phyloP scores from a whole-genome alignment of 495 filamentous ascomycete species.

The Haplographium delicatum region DNA sequence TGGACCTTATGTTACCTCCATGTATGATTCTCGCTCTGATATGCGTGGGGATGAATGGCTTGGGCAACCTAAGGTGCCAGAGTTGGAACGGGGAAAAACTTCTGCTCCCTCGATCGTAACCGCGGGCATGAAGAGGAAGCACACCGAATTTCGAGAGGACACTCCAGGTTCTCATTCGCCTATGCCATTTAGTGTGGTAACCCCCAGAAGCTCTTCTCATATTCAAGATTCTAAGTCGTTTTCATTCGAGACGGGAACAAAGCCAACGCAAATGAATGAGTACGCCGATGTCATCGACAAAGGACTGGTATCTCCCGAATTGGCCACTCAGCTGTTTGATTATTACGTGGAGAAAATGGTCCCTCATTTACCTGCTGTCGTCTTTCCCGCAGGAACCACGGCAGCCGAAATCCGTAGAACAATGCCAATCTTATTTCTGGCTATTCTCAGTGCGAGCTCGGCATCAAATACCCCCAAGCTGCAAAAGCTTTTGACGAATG shows the following conservation, averaged over 20 bases:
- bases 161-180: slow-evolving; percentile 2
- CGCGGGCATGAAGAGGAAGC: slow-evolving; percentile 46
- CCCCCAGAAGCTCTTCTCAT: neutral
- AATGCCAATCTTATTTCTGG: slow-evolving; percentile 76
- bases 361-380: slow-evolving; percentile 69
- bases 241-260: slow-evolving; percentile 1
- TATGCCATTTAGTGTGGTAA: neutral
- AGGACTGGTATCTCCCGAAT: slow-evolving; percentile 56
- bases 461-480: slow-evolving; percentile 53
- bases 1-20: slow-evolving; percentile 12
- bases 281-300: slow-evolving; percentile 67
- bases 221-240: neutral
- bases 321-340: slow-evolving; percentile 59
- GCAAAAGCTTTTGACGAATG: slow-evolving; percentile 57
- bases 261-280: slow-evolving; percentile 18
- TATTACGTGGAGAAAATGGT: slow-evolving; percentile 66
- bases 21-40: slow-evolving; percentile 1
- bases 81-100: slow-evolving; percentile 15
- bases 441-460: slow-evolving; percentile 67
- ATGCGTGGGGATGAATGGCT: slow-evolving; percentile 11
- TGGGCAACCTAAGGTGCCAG: slow-evolving; percentile 15
- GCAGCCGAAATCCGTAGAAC: slow-evolving; percentile 61
- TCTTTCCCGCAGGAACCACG: slow-evolving; percentile 63
- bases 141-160: slow-evolving; percentile 13
- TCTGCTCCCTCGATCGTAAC: slow-evolving; percentile 30